phyloP scores from a whole-genome alignment of 2,329 filamentous ascomycete species.

The Diaporthe aspalathi region DNA sequence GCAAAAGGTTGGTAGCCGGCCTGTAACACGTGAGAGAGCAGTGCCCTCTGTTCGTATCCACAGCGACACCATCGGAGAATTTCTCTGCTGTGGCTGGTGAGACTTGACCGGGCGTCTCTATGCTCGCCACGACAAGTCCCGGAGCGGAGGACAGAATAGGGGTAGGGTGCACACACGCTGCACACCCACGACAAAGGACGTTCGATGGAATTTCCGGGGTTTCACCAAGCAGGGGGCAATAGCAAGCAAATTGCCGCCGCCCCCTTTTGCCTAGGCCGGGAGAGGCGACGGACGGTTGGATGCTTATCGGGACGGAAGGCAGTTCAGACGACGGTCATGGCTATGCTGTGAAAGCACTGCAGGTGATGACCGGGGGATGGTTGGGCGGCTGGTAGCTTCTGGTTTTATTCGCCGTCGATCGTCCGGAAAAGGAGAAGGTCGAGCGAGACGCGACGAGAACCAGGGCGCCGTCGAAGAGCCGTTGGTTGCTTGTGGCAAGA shows the following conservation, averaged over 20 bases:
- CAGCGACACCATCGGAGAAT: not conserved
- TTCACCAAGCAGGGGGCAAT: not conserved
- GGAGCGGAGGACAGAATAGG: not conserved
- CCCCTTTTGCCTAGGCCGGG: conserved; percentile 1
- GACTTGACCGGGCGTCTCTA: not conserved
- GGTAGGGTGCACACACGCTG: not conserved
- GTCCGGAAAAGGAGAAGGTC: conserved; percentile 16
- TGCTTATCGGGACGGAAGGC: conserved; percentile 19
- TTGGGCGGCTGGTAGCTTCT: not conserved
- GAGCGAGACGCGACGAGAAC: conserved; percentile 28
- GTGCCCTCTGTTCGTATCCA: conserved; percentile 13
- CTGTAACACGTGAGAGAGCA: not conserved
- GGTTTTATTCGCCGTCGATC: not conserved
- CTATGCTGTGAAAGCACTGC: too few species aligned
- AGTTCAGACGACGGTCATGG: conserved; percentile 2
- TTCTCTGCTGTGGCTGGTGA: conserved; percentile 15
- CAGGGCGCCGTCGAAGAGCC: too few species aligned
- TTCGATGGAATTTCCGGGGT: not conserved
- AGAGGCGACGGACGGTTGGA: not conserved
- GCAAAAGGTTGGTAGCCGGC: not conserved
- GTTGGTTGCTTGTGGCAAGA: not conserved
- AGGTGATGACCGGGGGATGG: not conserved
- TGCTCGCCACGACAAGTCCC: not conserved
- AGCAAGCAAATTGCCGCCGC: conserved; percentile 2
- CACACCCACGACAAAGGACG: not conserved